These are phyloP conservation scores for Garcia nutans DNA, from an alignment of 345 rosid species.

Conservation along the genomic window DNA sequence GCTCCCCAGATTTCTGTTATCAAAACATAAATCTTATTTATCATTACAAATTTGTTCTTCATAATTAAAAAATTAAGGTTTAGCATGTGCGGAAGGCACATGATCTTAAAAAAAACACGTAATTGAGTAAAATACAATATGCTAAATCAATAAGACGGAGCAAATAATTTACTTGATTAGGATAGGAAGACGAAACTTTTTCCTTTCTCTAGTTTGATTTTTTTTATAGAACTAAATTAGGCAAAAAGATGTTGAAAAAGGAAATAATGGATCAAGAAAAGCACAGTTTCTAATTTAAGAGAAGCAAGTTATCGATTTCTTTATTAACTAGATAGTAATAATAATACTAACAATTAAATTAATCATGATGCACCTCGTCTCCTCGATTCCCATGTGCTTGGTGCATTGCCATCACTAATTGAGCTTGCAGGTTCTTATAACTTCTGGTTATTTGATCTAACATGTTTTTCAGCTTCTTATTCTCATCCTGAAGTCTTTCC, in stretches of 20 bases:
- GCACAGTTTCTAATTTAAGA: constrained; percentile 30
- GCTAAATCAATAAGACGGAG: not conserved
- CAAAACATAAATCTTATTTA: not conserved
- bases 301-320: constrained; percentile 36
- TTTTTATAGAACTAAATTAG: constrained; percentile 2
- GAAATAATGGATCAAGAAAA: constrained; percentile 17
- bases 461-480: constrained; percentile 53
- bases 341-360: not conserved
- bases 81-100: not conserved
- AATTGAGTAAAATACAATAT: not conserved
- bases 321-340: not conserved
- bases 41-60: not conserved
- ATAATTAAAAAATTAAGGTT: not conserved
- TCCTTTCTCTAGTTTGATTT: not conserved
- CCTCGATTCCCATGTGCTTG: constrained; percentile 39
- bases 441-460: constrained; percentile 59
- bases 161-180: not conserved
- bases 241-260: constrained; percentile 10
- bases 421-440: constrained; percentile 60
- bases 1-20: constrained; percentile 27
- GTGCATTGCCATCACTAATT: constrained; percentile 55
- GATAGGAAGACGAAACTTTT: not conserved
- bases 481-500: constrained; percentile 64
- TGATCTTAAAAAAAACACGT: not conserved
- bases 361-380: constrained; percentile 38